Base-by-base conservation (phyloP, 768 basidiomycete genomes). In the Dentipellis sp. region DNA sequence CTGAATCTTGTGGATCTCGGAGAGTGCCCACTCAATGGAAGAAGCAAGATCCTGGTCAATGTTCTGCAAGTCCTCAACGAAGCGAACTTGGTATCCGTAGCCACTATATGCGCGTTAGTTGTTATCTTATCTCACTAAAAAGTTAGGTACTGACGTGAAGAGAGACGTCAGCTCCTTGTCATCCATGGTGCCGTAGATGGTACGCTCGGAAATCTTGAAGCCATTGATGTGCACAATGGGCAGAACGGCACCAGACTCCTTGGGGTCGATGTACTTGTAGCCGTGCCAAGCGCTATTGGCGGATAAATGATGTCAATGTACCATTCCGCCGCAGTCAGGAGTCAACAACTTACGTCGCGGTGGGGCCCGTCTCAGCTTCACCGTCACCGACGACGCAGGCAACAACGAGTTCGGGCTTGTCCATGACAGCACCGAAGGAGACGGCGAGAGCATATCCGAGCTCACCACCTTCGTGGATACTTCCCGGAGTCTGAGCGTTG, bases 381-480 rank as follows among this genome's bases (percentile, higher is more conserved):
- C 91, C 92, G 58, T 94, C 91, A 21, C 92, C 92, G n/a, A 95
- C 72, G 35, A 94, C 76, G 58, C 87, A 90, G 50, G 84, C 78
- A 17, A 86, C 82, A 62, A 94, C 79, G 16, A 92, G 81, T 65
- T 94, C 78, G 8, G 91, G 92, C 60, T 90, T 86, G 67, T 97
- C 93, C 88, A 95, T 92, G 62, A 90, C 83, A 22, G 88, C 84
- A 37, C 93, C 93, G 64, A 90, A 94, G 0, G 90, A 78, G 9
- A 91, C 91, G 42, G 84, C 78, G 38, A 94, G 81, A 3, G 91
- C 91, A 61, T 94, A 95, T 8, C 93, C 92, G 12, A 94, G 78
- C 68, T 94, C 93, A 29, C 86, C 87, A 54, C 93, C 93, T 71
- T 97, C 93, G 63, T 97, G 93, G 59, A 97, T 94, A 3, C 81